Base-by-base conservation (phyloP, 257 asterid species). In the Solanum raphanifolium region DNA sequence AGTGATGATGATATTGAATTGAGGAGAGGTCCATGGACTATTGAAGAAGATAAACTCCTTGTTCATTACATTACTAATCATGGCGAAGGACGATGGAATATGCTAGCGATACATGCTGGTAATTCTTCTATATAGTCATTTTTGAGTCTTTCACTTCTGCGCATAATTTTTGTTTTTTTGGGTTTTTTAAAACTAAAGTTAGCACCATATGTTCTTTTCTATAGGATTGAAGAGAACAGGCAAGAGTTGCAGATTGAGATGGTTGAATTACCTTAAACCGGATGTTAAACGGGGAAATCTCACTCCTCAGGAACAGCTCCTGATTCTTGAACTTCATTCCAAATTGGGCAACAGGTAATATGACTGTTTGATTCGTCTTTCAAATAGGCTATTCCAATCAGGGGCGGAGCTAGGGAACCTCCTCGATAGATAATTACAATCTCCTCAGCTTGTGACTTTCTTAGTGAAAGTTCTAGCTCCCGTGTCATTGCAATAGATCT, bases 251-350 rank as follows among this genome's bases (percentile, higher is more conserved):
- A 89, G 93, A 74, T 79, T 91, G 78, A 89, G 93, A 83, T 91
- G 93, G 93, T 88, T 91, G n/a, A 91, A 91, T 52, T 91, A 91
- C 41, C 41, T 91, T 9, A 91, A 91, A 88, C 93, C 93, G n/a
- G 93, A 91, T 7, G 87, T 90, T 36, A 91, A 88, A 65, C 90
- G 89, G 23, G 93, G 93, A 83, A 91, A 91, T 82, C 92, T 91
- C 72, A 79, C 86, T 52, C 90, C 91, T 0, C 62, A 90, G 7
- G 93, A 91, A 74, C 93, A 91, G 7, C 83, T 91, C 21, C 25
- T 91, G 76, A 91, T 91, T 83, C 93, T 91, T 65, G 86, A 91
- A 32, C 93, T 90, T 68, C 93, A 90, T 87, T 85, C 86, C 90
- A 91, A 85, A 48, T 87, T 78, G 91, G 93, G 93, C 3, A 91